Evolutionary conservation across 1,284 basidiomycete genomes (phyloP).

Genomic region (Takashimella koratensis): DNA sequence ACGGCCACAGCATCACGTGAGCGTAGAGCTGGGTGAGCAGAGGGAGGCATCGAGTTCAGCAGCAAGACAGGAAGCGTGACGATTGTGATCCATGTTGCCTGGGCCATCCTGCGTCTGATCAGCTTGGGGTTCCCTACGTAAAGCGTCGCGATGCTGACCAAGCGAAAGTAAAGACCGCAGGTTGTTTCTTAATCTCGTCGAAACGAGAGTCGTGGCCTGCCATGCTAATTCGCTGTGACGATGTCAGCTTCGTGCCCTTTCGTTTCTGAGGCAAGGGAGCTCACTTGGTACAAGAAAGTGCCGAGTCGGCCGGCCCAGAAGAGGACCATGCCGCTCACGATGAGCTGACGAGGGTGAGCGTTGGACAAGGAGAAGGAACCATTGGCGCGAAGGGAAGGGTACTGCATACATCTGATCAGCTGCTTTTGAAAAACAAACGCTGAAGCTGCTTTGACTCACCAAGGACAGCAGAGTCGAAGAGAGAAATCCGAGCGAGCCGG

Average conservation of each 20-base stretch:
- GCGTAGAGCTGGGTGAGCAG: slow-evolving; percentile 59
- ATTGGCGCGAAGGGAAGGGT: background rate
- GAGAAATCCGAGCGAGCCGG: slow-evolving; percentile 64
- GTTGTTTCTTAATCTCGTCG: slow-evolving; percentile 63
- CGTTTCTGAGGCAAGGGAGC: too few species aligned
- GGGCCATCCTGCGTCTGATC: slow-evolving; percentile 51
- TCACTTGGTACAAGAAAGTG: slow-evolving; percentile 59
- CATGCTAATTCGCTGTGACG: slow-evolving; percentile 54
- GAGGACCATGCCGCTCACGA: slow-evolving; percentile 56
- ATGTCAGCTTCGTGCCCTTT: background rate
- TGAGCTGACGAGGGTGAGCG: slow-evolving; percentile 55
- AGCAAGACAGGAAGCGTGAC: slow-evolving; percentile 68
- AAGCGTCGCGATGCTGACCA: slow-evolving; percentile 51
- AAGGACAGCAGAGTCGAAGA: slow-evolving; percentile 62
- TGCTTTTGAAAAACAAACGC: too few species aligned
- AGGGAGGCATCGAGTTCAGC: slow-evolving; percentile 60
- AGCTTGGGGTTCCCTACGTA: background rate
- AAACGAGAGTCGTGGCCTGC: slow-evolving; percentile 64
- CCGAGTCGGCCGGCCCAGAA: slow-evolving; percentile 66
- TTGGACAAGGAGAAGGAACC: slow-evolving; percentile 50
- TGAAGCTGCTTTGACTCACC: slow-evolving; percentile 17
- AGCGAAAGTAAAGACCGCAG: slow-evolving; percentile 58
- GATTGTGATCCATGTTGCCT: slow-evolving; percentile 68
- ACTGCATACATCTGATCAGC: background rate
- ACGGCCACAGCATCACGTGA: slow-evolving; percentile 59